These are phyloP conservation scores for Inga leiocalycina DNA, from an alignment of 306 rosid species.

Conservation along the genomic window DNA sequence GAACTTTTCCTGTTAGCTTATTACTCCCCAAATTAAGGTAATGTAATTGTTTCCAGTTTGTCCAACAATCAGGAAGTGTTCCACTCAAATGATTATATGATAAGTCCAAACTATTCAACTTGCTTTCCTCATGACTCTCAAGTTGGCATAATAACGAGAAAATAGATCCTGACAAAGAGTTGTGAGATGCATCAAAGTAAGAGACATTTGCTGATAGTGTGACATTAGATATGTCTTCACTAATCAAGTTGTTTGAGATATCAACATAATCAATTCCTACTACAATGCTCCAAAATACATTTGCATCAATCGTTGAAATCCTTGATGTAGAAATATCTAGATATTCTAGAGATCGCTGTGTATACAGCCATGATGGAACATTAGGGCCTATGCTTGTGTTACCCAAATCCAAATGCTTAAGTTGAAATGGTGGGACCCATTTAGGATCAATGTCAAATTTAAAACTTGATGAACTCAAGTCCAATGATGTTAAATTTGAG, in stretches of 20 bases:
- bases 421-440: neutral
- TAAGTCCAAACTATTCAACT: fast-evolving
- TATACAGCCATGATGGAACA: neutral
- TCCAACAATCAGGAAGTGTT: too few species aligned
- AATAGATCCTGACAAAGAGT: neutral
- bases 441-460: neutral
- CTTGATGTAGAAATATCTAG: neutral
- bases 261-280: too few species aligned
- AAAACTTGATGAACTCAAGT: neutral
- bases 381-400: neutral
- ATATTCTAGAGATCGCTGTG: neutral
- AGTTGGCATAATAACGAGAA: neutral
- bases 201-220: too few species aligned
- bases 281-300: neutral
- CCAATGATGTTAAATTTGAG: neutral
- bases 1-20: too few species aligned
- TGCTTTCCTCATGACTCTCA: too few species aligned
- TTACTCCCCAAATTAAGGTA: too few species aligned
- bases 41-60: too few species aligned
- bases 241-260: too few species aligned
- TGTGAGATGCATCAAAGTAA: too few species aligned
- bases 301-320: neutral
- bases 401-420: too few species aligned
- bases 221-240: too few species aligned
- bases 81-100: too few species aligned